phyloP scores from a whole-genome alignment of 2,329 filamentous ascomycete genomes.

The Pseudogymnoascus sp. region DNA sequence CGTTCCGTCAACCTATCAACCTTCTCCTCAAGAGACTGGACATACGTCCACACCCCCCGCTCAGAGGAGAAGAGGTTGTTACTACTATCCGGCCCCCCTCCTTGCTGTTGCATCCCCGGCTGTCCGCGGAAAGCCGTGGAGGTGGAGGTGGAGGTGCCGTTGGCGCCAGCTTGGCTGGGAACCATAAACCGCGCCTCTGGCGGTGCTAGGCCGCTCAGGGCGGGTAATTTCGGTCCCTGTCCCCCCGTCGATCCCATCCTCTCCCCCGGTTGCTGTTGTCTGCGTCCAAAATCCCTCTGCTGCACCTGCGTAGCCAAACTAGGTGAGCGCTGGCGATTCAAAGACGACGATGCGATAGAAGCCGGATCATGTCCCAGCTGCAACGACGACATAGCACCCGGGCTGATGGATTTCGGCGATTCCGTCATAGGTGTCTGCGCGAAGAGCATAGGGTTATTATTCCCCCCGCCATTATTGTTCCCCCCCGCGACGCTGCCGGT shows the following conservation, averaged over 20 bases:
- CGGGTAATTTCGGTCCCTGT: slow-evolving; percentile 25
- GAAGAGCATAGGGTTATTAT: slow-evolving; percentile 18
- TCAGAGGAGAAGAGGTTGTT: slow-evolving; percentile 59
- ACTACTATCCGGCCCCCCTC: slow-evolving; percentile 50
- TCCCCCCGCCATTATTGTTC: too few species aligned
- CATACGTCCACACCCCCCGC: slow-evolving; percentile 61
- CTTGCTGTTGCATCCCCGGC: slow-evolving; percentile 25
- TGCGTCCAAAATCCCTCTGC: slow-evolving; percentile 53
- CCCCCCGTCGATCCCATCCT: slow-evolving; percentile 21
- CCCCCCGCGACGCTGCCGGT: not conserved
- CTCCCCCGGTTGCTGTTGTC: slow-evolving; percentile 24
- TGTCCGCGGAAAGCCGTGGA: not conserved
- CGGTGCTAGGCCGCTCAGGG: slow-evolving; percentile 25
- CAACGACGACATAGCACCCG: slow-evolving; percentile 40
- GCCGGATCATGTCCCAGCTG: slow-evolving; percentile 44
- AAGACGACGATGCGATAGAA: slow-evolving; percentile 29
- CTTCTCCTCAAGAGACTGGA: slow-evolving; percentile 59
- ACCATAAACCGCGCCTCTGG: slow-evolving; percentile 28
- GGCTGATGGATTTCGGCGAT: slow-evolving; percentile 76
- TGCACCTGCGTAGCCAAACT: slow-evolving; percentile 56
- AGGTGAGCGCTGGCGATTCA: slow-evolving; percentile 51
- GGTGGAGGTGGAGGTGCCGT: slow-evolving; percentile 4
- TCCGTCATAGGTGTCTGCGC: slow-evolving; percentile 62
- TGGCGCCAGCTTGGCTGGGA: slow-evolving; percentile 18
- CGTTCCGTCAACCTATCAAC: slow-evolving; percentile 39